These are phyloP conservation scores for Coffea eugenioides DNA, from an alignment of 257 asterid species.

Conservation along the genomic window DNA sequence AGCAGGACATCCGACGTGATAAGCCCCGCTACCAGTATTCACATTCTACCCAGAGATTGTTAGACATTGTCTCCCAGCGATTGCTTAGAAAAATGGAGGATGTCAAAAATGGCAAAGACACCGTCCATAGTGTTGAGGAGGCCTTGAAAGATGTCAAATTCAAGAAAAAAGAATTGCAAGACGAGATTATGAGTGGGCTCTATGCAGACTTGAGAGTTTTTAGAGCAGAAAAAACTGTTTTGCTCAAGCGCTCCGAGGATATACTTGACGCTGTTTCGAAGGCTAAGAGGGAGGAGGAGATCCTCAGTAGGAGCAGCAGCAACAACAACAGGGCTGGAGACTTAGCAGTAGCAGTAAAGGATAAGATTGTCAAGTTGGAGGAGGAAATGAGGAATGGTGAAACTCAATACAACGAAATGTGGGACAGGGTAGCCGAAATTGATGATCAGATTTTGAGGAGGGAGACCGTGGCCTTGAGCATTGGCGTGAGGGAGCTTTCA, in stretches of 20 bases:
- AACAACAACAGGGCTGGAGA: slow-evolving; percentile 37
- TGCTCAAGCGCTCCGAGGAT: slow-evolving; percentile 37
- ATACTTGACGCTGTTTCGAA: slow-evolving; percentile 33
- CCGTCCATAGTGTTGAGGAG: slow-evolving; percentile 34
- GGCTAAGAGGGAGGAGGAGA: slow-evolving; percentile 47
- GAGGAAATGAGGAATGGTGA: slow-evolving; percentile 48
- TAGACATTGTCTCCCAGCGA: slow-evolving; percentile 40
- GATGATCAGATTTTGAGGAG: slow-evolving; percentile 62
- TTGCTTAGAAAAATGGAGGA: slow-evolving; percentile 56
- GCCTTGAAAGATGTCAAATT: slow-evolving; percentile 55
- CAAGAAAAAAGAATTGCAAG: slow-evolving; percentile 52
- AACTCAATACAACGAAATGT: slow-evolving; percentile 43
- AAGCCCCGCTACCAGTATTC: slow-evolving; percentile 54
- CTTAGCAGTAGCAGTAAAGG: slow-evolving; percentile 3
- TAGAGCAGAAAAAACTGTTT: slow-evolving; percentile 38
- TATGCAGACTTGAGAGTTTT: slow-evolving; percentile 50
- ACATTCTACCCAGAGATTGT: slow-evolving; percentile 52
- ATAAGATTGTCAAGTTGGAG: slow-evolving; percentile 41
- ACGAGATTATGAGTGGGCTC: slow-evolving; percentile 60
- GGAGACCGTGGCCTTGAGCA: slow-evolving; percentile 70
- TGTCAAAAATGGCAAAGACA: slow-evolving; percentile 42
- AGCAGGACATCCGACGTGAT: too few species aligned
- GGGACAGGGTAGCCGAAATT: slow-evolving; percentile 69
- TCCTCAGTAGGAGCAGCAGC: slow-evolving; percentile 28
- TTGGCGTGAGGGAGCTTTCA: slow-evolving; percentile 85